Evolutionary conservation across 441 rosid species (phyloP).

Genomic region (Daphne laureola): DNA sequence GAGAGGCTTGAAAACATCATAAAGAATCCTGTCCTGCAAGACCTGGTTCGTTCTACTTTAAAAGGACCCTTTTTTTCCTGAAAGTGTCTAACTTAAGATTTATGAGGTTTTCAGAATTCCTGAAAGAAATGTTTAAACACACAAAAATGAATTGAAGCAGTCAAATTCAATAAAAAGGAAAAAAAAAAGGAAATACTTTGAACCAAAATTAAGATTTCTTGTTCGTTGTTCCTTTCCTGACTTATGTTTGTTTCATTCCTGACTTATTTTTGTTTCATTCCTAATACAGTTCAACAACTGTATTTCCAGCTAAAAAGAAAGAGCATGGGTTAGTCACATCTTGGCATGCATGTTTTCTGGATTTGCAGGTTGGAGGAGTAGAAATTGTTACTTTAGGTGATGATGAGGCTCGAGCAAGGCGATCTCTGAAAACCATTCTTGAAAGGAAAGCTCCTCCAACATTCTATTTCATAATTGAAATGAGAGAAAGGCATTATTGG

Average conservation of each 20-base stretch:
- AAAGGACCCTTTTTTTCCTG: background rate
- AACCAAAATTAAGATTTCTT: too few species aligned
- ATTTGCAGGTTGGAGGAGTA: constrained; percentile 55
- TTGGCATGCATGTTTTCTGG: background rate
- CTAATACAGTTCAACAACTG: too few species aligned
- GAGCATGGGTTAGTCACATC: background rate
- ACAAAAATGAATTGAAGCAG: too few species aligned
- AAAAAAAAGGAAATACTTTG: too few species aligned
- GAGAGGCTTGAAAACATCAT: constrained; percentile 49
- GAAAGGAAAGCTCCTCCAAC: constrained; percentile 63
- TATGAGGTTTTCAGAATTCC: background rate
- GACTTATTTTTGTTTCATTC: too few species aligned
- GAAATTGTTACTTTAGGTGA: constrained; percentile 59
- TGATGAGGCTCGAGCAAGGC: constrained; percentile 50
- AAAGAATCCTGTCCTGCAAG: constrained; percentile 53
- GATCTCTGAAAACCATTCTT: constrained; percentile 47
- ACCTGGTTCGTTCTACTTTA: constrained; percentile 39
- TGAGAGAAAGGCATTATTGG: constrained; percentile 61
- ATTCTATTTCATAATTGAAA: constrained; percentile 61
- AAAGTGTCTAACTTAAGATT: background rate
- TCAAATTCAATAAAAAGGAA: too few species aligned
- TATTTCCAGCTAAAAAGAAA: background rate
- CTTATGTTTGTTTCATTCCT: too few species aligned
- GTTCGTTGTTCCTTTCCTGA: too few species aligned
- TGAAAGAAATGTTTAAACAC: too few species aligned